Evolutionary conservation across 805 yeast species (phyloP).

Genomic region (Cyberlindnera subsufficiens): DNA sequence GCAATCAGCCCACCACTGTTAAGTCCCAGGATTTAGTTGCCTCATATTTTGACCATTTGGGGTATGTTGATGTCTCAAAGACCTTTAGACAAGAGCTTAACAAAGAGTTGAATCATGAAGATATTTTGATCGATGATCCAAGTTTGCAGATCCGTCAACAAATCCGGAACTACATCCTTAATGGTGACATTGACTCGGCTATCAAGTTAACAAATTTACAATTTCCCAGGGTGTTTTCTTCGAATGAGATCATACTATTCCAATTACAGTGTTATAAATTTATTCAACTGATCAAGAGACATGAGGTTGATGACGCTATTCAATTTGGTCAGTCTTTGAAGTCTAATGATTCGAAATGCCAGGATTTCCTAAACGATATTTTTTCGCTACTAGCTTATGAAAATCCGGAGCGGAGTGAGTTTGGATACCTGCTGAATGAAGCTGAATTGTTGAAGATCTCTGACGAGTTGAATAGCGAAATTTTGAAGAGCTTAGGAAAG

Average conservation of each 20-base stretch:
- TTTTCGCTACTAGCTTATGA: constrained; percentile 49
- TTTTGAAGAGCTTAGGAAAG: constrained; percentile 37
- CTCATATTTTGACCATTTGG: constrained; percentile 54
- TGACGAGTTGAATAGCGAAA: constrained; percentile 38
- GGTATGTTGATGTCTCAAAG: constrained; percentile 47
- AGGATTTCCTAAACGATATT: constrained; percentile 35
- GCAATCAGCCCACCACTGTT: constrained; percentile 16
- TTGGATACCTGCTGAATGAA: constrained; percentile 30
- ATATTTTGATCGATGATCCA: constrained; percentile 25
- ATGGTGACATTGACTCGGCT: constrained; percentile 33
- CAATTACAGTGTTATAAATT: constrained; percentile 38
- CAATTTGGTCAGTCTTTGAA: constrained; percentile 34
- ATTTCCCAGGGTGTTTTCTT: constrained; percentile 33
- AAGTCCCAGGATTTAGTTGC: constrained; percentile 28
- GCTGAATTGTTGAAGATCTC: constrained; percentile 33
- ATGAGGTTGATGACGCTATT: constrained; percentile 29
- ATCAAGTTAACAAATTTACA: constrained; percentile 16
- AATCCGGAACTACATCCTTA: constrained; percentile 35
- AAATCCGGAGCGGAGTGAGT: constrained; percentile 36
- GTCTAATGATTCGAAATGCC: constrained; percentile 26
- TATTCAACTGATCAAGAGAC: constrained; percentile 30
- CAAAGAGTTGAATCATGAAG: constrained; percentile 25
- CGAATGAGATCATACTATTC: constrained; percentile 31
- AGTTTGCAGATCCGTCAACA: constrained; percentile 37
- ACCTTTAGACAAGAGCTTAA: constrained; percentile 44